Evolutionary conservation across 805 yeast genomes (phyloP).

Genomic region (Helenozyma baotianmanensis): DNA sequence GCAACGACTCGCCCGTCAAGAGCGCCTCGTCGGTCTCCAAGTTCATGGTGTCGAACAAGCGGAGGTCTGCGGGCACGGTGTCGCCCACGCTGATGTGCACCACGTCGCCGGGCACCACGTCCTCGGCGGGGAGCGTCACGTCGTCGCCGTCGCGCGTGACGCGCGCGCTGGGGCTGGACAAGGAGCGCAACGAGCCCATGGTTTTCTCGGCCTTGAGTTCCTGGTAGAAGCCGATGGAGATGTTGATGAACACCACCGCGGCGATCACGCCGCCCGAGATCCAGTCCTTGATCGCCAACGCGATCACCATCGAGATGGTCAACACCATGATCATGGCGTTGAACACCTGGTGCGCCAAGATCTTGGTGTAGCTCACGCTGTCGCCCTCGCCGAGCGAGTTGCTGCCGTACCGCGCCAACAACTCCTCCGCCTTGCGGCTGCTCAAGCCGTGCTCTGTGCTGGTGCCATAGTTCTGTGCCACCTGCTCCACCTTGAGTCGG

Average conservation of each 20-base stretch:
- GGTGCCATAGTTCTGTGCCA: constrained; percentile 37
- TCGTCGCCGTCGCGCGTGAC: constrained; percentile 59
- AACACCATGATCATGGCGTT: constrained; percentile 78
- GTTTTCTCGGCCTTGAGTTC: constrained; percentile 74
- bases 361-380: constrained; percentile 48
- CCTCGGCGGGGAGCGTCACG: constrained; percentile 52
- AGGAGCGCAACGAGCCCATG: constrained; percentile 65
- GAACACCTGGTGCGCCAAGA: constrained; percentile 61
- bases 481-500: constrained; percentile 31
- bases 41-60: constrained; percentile 54
- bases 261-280: constrained; percentile 79
- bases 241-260: constrained; percentile 60
- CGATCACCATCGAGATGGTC: constrained; percentile 63
- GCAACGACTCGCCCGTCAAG: constrained; percentile 62
- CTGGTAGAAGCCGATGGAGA: constrained; percentile 63
- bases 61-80: constrained; percentile 69
- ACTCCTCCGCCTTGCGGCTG: constrained; percentile 14
- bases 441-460: constrained; percentile 47
- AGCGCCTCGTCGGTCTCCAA: constrained; percentile 70
- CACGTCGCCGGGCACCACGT: constrained; percentile 72
- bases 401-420: constrained; percentile 41
- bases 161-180: constrained; percentile 67
- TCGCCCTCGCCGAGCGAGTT: constrained; percentile 60
- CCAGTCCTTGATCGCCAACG: constrained; percentile 72
- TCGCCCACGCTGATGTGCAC: constrained; percentile 64